Conservation (phyloP, 495 filamentous ascomycete genomes). For the Schizothecium vesticola region DNA sequence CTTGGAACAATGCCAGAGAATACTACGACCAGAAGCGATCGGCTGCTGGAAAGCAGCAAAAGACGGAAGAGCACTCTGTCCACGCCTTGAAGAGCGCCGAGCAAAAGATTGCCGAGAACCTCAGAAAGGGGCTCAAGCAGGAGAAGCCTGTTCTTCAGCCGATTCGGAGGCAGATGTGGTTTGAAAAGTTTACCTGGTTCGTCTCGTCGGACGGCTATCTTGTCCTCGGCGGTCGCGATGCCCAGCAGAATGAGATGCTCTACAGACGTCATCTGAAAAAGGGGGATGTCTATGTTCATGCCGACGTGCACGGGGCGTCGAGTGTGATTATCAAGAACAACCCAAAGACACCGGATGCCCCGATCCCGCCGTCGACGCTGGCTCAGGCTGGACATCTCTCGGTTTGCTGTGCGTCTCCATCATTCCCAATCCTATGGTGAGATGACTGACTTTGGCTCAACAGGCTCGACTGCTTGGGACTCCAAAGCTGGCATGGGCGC, state of each 20-base stretch:
- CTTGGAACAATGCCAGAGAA: slow-evolving; percentile 82
- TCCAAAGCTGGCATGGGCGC: slow-evolving; percentile 92
- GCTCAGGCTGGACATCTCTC: slow-evolving; percentile 82
- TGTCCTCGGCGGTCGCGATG: slow-evolving; percentile 78
- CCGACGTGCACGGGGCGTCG: slow-evolving; percentile 79
- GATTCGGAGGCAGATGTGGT: slow-evolving; percentile 80
- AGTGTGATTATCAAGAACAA: slow-evolving; percentile 84
- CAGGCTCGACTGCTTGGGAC: slow-evolving; percentile 77
- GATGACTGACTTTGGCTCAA: background rate
- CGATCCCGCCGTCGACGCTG: slow-evolving; percentile 85
- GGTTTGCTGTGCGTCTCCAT: slow-evolving; percentile 52
- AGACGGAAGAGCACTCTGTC: slow-evolving; percentile 73
- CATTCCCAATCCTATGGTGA: background rate
- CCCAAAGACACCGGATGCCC: slow-evolving; percentile 63
- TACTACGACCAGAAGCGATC: slow-evolving; percentile 86
- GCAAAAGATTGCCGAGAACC: slow-evolving; percentile 76
- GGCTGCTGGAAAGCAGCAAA: slow-evolving; percentile 79
- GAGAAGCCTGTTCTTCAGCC: slow-evolving; percentile 86
- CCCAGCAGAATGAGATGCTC: slow-evolving; percentile 85
- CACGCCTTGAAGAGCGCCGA: slow-evolving; percentile 86
- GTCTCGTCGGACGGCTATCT: slow-evolving; percentile 94
- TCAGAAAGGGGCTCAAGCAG: slow-evolving; percentile 81
- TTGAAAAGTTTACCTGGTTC: slow-evolving; percentile 94
- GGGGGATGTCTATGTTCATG: slow-evolving; percentile 88
- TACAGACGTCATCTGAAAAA: slow-evolving; percentile 79